Base-by-base conservation (phyloP, 2,329 filamentous ascomycete species). In the Sarocladium kiliense region DNA sequence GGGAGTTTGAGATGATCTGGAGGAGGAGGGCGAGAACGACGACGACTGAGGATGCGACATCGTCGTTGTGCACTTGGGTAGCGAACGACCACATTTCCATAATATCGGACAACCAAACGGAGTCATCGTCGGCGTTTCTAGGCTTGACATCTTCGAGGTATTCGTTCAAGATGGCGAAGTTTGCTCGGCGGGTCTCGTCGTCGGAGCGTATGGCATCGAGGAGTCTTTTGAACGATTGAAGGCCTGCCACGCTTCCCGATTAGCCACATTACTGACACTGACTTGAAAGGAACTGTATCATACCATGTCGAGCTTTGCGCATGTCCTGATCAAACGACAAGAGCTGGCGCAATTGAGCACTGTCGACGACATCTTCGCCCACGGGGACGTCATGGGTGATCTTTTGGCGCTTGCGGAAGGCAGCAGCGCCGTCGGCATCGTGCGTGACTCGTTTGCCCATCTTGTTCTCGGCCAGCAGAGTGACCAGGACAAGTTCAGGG, bases 71-170 rank as follows among this genome's bases (percentile, higher is more conserved):
- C 60, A 84, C 84, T 67, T 89, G 86, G 27, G 85, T 84, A 3
- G 89, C 91, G 73, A 89, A 91, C 49, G 84, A 85, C 93, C 93
- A 97, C 57, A 86, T 91, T 63, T 95, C 88, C 72, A 95, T 88
- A 37, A 97, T 74, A 63, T 96, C 90, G 2, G 80, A 74, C 27
- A 97, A 80, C 62, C 86, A 90, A 23, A 86, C 76, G 6, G 81
- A 77, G 6, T 53, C 50, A 55, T 76, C 73, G 55, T 75, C 69
- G 45, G 68, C 65, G 54, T 75, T 71, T 61, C 70, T 68, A 1
- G 81, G 78, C 61, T 76, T 78, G 55, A 78, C 72, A 7, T 75
- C 71, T 45, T 84, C 76, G 50, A 94, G 80, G 66, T 87, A 94
- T 61, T 89, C 83, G 60, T 78, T 78, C 30, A 93, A 73, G 54